These are phyloP conservation scores for Nothomitra cinnamomea DNA, from an alignment of 2,329 filamentous ascomycete species.

Conservation along the genomic window DNA sequence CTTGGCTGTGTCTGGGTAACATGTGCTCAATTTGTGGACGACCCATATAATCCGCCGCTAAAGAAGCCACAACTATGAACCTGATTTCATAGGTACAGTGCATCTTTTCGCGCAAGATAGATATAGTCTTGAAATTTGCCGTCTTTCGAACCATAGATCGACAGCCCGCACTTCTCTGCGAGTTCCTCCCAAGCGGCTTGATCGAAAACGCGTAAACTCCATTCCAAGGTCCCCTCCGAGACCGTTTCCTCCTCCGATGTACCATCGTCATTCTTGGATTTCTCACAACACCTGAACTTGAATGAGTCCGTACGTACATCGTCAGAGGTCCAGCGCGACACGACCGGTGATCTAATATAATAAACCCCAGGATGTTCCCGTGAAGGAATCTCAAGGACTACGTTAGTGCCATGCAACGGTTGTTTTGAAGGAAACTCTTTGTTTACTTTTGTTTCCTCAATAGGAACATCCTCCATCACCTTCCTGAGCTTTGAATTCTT, in stretches of 20 bases:
- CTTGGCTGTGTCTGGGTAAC: too few species aligned
- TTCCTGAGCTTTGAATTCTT: neutral
- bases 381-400: neutral
- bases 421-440: neutral
- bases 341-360: neutral
- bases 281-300: neutral
- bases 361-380: neutral
- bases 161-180: neutral
- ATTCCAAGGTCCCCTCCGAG: neutral
- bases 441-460: neutral
- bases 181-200: neutral
- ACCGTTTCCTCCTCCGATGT: neutral
- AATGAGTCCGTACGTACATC: neutral
- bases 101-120: neutral
- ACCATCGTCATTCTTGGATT: neutral
- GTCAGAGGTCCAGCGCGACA: neutral
- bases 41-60: too few species aligned
- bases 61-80: too few species aligned
- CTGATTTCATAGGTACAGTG: too few species aligned
- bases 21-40: too few species aligned
- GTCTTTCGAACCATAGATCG: neutral
- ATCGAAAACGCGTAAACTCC: neutral
- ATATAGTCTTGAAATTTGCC: neutral
- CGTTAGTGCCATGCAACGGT: neutral
- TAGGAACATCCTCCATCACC: neutral